phyloP scores from a whole-genome alignment of 2,329 filamentous ascomycete genomes.

The Pseudocercospora cruenta region DNA sequence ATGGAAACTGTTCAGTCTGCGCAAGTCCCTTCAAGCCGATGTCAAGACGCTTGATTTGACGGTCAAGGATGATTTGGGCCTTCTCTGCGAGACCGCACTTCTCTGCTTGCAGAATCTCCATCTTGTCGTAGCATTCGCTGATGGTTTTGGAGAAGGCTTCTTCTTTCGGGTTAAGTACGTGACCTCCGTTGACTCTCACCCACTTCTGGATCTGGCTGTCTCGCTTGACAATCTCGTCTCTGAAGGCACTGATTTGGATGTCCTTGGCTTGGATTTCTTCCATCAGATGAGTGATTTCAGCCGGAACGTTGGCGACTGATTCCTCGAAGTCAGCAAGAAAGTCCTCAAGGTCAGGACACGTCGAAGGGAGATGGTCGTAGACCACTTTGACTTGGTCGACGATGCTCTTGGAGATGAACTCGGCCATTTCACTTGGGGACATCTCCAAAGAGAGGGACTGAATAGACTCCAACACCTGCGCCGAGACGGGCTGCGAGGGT shows the following conservation, averaged over 20 bases:
- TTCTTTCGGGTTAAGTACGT: slow-evolving; percentile 75
- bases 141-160: slow-evolving; percentile 68
- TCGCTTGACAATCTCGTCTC: slow-evolving; percentile 69
- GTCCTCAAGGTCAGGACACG: neutral
- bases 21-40: slow-evolving; percentile 63
- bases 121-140: slow-evolving; percentile 67
- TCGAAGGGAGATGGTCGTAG: neutral
- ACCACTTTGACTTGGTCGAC: neutral
- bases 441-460: neutral
- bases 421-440: neutral
- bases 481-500: neutral
- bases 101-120: slow-evolving; percentile 72
- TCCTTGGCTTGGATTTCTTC: slow-evolving; percentile 85
- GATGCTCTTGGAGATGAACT: neutral
- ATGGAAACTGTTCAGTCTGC: slow-evolving; percentile 61
- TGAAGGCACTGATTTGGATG: slow-evolving; percentile 68
- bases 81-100: slow-evolving; percentile 73
- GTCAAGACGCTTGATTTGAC: slow-evolving; percentile 66
- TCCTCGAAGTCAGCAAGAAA: neutral
- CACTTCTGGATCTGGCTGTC: slow-evolving; percentile 79
- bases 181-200: slow-evolving; percentile 75
- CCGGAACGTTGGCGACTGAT: slow-evolving; percentile 75
- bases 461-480: neutral
- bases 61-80: slow-evolving; percentile 63
- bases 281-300: slow-evolving; percentile 80